A percentile compares a stretch with the other conserved stretches of the same genome.
Evolutionary conservation across 164 flowering plant genomes (phyloP).

Genomic region (Echeveria elegans): DNA sequence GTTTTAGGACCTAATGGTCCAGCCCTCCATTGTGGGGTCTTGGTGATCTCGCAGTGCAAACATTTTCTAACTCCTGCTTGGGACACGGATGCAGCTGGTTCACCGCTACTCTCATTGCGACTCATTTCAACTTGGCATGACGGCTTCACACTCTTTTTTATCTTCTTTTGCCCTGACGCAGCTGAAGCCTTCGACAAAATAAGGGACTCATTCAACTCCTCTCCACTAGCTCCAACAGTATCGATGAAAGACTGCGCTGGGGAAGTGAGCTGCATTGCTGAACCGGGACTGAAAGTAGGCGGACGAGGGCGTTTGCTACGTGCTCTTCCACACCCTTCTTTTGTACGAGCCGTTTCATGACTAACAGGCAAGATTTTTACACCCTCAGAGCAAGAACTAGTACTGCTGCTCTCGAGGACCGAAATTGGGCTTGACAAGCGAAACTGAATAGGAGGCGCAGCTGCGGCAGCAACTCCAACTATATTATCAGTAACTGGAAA

Average conservation of each 20-base stretch:
- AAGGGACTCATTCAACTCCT: neutral
- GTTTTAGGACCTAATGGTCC: slow-evolving; percentile 97
- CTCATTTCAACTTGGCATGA: neutral
- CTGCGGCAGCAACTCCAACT: slow-evolving; percentile 17
- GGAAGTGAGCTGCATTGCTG: no score
- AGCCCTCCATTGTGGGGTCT: slow-evolving; percentile 94
- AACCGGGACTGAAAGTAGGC: slow-evolving; percentile 39
- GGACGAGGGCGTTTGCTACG: slow-evolving; percentile 97
- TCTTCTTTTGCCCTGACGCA: slow-evolving; percentile 34
- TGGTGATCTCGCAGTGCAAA: slow-evolving; percentile 80
- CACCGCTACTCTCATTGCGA: slow-evolving; percentile 6
- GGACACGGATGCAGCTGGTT: neutral
- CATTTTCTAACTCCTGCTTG: slow-evolving; percentile 51
- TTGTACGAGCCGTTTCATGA: slow-evolving; percentile 20
- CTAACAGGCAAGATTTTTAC: slow-evolving; percentile 25
- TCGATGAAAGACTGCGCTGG: slow-evolving; percentile 26
- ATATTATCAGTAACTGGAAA: slow-evolving; percentile 15
- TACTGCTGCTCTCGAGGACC: slow-evolving; percentile 42
- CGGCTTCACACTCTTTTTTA: slow-evolving; percentile 30
- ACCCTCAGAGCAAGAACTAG: slow-evolving; percentile 46
- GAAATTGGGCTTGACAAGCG: slow-evolving; percentile 70
- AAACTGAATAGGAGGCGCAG: slow-evolving; percentile 26
- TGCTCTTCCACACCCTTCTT: slow-evolving; percentile 40
- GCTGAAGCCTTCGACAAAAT: neutral
- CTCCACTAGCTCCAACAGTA: neutral